phyloP scores from a whole-genome alignment of 2,329 filamentous ascomycete genomes.

The Apiospora koreana region DNA sequence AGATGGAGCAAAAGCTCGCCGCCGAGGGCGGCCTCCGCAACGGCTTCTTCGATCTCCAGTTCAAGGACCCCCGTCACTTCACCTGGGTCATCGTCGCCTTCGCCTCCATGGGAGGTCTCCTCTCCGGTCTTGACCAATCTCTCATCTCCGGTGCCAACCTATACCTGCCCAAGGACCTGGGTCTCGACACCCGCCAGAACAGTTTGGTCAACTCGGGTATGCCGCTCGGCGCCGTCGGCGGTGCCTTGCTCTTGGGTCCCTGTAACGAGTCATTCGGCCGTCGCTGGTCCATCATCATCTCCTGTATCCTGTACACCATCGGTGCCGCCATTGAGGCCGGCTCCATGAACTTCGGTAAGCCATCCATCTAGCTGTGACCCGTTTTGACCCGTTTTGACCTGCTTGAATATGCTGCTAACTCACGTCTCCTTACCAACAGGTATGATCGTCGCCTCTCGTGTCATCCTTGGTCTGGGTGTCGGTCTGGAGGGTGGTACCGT shows the following conservation, averaged over 20 bases:
- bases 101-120: slow-evolving; percentile 73
- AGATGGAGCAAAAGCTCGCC: slow-evolving; percentile 44
- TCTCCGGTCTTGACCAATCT: slow-evolving; percentile 73
- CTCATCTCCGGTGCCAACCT: slow-evolving; percentile 72
- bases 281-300: slow-evolving; percentile 68
- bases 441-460: slow-evolving; percentile 69
- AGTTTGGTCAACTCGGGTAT: slow-evolving; percentile 70
- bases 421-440: slow-evolving; percentile 25
- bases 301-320: slow-evolving; percentile 69
- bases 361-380: not conserved
- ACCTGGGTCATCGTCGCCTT: slow-evolving; percentile 70
- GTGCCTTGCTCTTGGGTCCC: slow-evolving; percentile 67
- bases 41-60: slow-evolving; percentile 55
- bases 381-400: not conserved
- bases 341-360: slow-evolving; percentile 60
- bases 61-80: slow-evolving; percentile 64
- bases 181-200: slow-evolving; percentile 56
- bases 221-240: slow-evolving; percentile 71
- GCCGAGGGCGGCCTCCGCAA: slow-evolving; percentile 29
- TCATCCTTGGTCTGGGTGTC: slow-evolving; percentile 70
- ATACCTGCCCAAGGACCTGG: slow-evolving; percentile 61
- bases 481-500: slow-evolving; percentile 75
- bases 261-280: slow-evolving; percentile 69
- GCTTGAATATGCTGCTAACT: not conserved
- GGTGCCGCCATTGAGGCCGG: slow-evolving; percentile 70